Conservation (phyloP, 352 stramenopile species). For the Globisporangium barbulae region DNA sequence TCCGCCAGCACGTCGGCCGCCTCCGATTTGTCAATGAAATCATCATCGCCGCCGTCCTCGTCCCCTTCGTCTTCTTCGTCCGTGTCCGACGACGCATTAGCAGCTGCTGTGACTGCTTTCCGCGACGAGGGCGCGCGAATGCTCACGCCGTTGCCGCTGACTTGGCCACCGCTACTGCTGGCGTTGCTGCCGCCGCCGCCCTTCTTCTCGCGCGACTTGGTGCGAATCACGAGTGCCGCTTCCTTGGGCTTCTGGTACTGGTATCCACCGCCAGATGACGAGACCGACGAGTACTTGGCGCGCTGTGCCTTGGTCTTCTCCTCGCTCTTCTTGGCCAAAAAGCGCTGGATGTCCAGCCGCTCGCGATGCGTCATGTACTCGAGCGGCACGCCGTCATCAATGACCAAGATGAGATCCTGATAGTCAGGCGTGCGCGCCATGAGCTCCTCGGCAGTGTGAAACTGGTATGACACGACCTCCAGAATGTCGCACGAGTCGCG, state of each 20-base stretch:
- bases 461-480: constrained; percentile 61
- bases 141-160: constrained; percentile 37
- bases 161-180: constrained; percentile 31
- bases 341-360: constrained; percentile 49
- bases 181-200: constrained; percentile 38
- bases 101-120: constrained; percentile 17
- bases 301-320: constrained; percentile 44
- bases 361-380: constrained; percentile 41
- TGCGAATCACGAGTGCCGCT: constrained; percentile 74
- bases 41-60: constrained; percentile 35
- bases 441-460: constrained; percentile 24
- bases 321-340: constrained; percentile 56
- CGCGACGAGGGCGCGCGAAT: constrained; percentile 38
- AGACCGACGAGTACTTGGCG: constrained; percentile 42
- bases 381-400: constrained; percentile 40
- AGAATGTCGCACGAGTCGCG: constrained; percentile 69
- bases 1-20: constrained; percentile 12
- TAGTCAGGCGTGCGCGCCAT: constrained; percentile 37
- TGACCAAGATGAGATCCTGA: constrained; percentile 65
- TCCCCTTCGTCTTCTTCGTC: constrained; percentile 68
- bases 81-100: constrained; percentile 55
- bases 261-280: constrained; percentile 27
- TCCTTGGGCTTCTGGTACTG: constrained; percentile 76
- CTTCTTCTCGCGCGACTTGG: constrained; percentile 57
- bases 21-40: constrained; percentile 33